A percentile compares a stretch with the other conserved stretches of the same genome.
phyloP scores from a whole-genome alignment of 106 monocot genomes.

The Hemerocallis citrina region DNA sequence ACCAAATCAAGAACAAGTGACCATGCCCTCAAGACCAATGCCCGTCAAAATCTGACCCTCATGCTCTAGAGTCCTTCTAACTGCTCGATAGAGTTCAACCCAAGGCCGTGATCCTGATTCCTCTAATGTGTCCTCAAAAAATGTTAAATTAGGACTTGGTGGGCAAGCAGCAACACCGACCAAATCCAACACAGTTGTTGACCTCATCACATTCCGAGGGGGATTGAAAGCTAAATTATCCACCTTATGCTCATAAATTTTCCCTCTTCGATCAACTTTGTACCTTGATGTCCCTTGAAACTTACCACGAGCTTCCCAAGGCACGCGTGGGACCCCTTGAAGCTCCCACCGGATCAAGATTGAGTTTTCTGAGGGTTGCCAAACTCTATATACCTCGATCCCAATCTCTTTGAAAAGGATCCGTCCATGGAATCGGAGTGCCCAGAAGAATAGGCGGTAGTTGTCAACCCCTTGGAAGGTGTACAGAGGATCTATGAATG shows the following conservation, averaged over 20 bases:
- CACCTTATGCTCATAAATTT: constrained; percentile 91
- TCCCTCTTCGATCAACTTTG: constrained; percentile 81
- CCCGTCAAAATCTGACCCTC: constrained; percentile 2
- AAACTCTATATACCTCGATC: constrained; percentile 53
- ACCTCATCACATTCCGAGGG: constrained; percentile 26
- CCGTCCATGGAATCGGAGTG: constrained; percentile 69
- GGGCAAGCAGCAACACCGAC: constrained; percentile 36
- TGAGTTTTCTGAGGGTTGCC: constrained; percentile 76
- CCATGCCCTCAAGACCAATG: constrained; percentile 23
- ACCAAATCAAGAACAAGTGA: constrained; percentile 47
- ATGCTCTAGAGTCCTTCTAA: constrained; percentile 39
- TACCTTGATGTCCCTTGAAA: constrained; percentile 88
- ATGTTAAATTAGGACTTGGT: constrained; percentile 47
- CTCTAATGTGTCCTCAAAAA: constrained; percentile 18
- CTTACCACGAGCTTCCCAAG: constrained; percentile 70
- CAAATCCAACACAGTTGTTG: constrained; percentile 45
- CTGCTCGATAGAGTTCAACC: constrained; percentile 60
- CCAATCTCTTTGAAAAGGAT: constrained; percentile 71
- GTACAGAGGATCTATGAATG: constrained; percentile 72
- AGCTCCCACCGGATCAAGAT: constrained; percentile 82
- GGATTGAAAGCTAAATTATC: constrained; percentile 79
- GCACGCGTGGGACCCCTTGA: constrained; percentile 69
- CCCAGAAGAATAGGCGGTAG: constrained; percentile 84
- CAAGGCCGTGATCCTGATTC: constrained; percentile 39
- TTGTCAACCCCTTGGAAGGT: constrained; percentile 78